Base-by-base conservation (phyloP, 208 protist genomes). In the Crithidia sp. region DNA sequence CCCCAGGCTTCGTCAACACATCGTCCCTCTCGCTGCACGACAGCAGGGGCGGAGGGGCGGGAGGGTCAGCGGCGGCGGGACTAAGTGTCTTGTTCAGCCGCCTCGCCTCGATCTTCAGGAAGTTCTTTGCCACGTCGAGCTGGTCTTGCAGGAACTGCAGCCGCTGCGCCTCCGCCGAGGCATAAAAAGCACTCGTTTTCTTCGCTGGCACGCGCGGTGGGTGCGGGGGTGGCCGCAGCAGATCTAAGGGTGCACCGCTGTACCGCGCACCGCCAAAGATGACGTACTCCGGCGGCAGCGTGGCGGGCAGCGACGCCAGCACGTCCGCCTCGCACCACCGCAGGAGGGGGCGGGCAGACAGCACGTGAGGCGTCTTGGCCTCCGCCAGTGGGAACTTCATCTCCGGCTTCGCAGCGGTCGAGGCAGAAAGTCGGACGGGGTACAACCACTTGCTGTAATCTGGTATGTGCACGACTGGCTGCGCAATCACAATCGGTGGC, bases 241-340 rank as follows among this genome's bases (percentile, higher is more conserved):
- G 74, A 37, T 74, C 77, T 40, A 64, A 45, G 8, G 66, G 54
- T 8, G 61, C 61, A 12, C 72, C 81, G 64, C 82, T 84, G 79
- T 95, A 95, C 67, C 83, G 81, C 19, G 88, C 91, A 3, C 91
- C 91, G 43, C 91, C 91, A 80, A 95, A 95, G 12, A 95, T 78
- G 17, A 95, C 67, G 68, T 86, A 92, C 43, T 82, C 80, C 3
- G 88, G 91, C 0, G 77, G 77, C 28, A 91, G 69, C 43, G 87
- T 86, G 8, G 64, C 37, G 44, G 88, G 86, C 40, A 85, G 66
- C 47, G 60, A 78, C 10, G 69, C 43, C 5, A 68, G 60, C 60
- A 64, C 76, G 13, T 79, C 81, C 60, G 63, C 67, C 39, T 82
- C 47, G 17, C 56, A 68, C 59, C 82, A 65, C 55, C 71, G 72